Evolutionary conservation across 768 basidiomycete genomes (phyloP), one percentile per base, ranked within the genome.

Genomic region (Neoboletus subvelutipes): DNA sequence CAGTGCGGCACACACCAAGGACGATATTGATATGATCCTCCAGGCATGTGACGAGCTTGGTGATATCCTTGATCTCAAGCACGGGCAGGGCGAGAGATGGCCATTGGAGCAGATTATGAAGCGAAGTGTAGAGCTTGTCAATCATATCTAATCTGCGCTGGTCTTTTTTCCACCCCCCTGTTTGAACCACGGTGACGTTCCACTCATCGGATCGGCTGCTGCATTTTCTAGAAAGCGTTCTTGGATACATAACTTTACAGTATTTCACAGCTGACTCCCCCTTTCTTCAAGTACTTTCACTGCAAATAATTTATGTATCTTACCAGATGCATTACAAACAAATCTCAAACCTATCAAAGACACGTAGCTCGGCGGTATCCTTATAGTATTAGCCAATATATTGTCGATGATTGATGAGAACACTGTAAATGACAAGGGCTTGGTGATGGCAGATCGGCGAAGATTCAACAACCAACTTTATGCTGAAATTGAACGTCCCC

Each of bases 1-100:
- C 17, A 93, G 90, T 55, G 90, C 96, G 12, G 78, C 94, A 47
- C 97, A 99, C 79, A 98, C 95, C 55, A 99, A 99, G 77, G 90
- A 94, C 64, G 97, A 99, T 67, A 85, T 98, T 56, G 97, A 99
- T 75, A 76, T 77, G 13, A 75, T 98, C 29, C 78, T 99, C 47
- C 76, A 81, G 42, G 95, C 96, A 9, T 92, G 88, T 66, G 93
- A 97, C 71, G 95, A 97, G 73, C 78, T 98, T 58, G 97, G 97
- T 28, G 88, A 90, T 66, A 69, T 91, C 28, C 75, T 99, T 61
- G 94, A 96, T 74, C 75, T 98, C 73, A 98, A 97, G 76, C 88
- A 94, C 69, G 87, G 86, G 3, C 58, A 63, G 15, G 74, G 76
- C 3, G 86, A 90, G 70, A 77, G 92, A 66, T 96, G 94, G 94